These are phyloP conservation scores for Mucor irregularis DNA, from an alignment of 371 early-diverging fungal species.

Conservation along the genomic window DNA sequence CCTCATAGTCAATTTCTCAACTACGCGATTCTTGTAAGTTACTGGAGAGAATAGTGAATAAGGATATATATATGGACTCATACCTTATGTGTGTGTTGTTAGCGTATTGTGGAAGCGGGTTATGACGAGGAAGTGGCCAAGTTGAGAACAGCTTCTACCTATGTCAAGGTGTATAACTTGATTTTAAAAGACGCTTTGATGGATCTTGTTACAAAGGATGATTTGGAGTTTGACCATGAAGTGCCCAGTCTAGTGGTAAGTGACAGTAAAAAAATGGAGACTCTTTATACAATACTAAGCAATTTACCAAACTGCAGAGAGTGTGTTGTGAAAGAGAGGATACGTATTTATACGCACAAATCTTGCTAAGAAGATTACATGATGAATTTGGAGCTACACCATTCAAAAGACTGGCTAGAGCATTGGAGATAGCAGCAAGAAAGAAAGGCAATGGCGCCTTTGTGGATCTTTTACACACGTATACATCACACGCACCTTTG, in stretches of 20 bases:
- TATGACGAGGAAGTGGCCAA: conserved; percentile 63
- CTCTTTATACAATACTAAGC: no score
- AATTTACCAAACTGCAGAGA: no score
- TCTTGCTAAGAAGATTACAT: conserved; percentile 52
- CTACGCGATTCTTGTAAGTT: conserved; percentile 58
- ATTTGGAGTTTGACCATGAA: conserved; percentile 53
- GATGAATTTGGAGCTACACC: conserved; percentile 54
- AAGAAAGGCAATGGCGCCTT: conserved; percentile 51
- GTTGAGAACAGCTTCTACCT: conserved; percentile 62
- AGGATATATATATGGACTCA: no score
- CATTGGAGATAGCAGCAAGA: conserved; percentile 56
- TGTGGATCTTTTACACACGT: conserved; percentile 51
- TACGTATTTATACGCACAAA: conserved; percentile 66
- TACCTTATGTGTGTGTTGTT: neutral
- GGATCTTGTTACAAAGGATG: conserved; percentile 53
- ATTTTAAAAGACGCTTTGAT: conserved; percentile 60
- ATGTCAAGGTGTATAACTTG: conserved; percentile 62
- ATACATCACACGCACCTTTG: conserved; percentile 48
- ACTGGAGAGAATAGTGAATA: neutral
- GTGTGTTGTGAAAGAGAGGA: conserved; percentile 69
- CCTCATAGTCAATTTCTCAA: conserved; percentile 62
- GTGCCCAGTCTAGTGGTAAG: conserved; percentile 51
- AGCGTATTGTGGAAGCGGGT: conserved; percentile 68
- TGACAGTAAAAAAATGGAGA: no score
- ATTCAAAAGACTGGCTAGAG: conserved; percentile 58